A percentile compares a stretch with the other conserved stretches of the same genome.
phyloP scores from a whole-genome alignment of 1,284 basidiomycete species.

The Trichosporon sp. region DNA sequence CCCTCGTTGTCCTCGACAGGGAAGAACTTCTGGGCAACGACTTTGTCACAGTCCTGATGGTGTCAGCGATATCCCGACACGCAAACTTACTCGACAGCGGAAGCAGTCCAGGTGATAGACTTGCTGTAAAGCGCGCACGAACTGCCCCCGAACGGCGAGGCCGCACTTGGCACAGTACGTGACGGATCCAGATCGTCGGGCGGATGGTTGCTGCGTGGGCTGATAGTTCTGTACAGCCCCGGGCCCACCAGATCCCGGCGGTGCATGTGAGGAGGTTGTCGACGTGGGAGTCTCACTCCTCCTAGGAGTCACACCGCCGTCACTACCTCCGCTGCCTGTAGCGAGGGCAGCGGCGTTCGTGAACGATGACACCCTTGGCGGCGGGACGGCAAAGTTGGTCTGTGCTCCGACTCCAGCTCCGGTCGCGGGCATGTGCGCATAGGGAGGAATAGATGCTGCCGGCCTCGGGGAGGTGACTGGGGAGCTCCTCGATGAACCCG shows the following conservation, averaged over 20 bases:
- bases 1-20: constrained; percentile 77
- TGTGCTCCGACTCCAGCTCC: constrained; percentile 3
- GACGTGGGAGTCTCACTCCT: constrained; percentile 20
- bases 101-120: constrained; percentile 97
- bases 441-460: neutral
- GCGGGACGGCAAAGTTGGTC: constrained; percentile 5
- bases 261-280: constrained; percentile 11
- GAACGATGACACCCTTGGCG: constrained; percentile 11
- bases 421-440: neutral
- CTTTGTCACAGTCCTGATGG: constrained; percentile 86
- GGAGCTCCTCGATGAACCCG: constrained; percentile 26
- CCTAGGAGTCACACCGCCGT: neutral
- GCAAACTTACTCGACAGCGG: constrained; percentile 75
- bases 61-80: constrained; percentile 9
- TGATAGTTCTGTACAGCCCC: constrained; percentile 1
- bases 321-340: constrained; percentile 22
- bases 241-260: neutral
- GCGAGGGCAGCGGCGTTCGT: constrained; percentile 18
- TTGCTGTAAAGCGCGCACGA: constrained; percentile 89
- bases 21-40: constrained; percentile 98
- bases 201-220: neutral
- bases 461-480: constrained; percentile 22
- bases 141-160: constrained; percentile 64
- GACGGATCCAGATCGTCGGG: constrained; percentile 20
- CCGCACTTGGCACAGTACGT: constrained; percentile 48